phyloP scores from a whole-genome alignment of 495 filamentous ascomycete genomes.

The Beverwykella pulmonaria region DNA sequence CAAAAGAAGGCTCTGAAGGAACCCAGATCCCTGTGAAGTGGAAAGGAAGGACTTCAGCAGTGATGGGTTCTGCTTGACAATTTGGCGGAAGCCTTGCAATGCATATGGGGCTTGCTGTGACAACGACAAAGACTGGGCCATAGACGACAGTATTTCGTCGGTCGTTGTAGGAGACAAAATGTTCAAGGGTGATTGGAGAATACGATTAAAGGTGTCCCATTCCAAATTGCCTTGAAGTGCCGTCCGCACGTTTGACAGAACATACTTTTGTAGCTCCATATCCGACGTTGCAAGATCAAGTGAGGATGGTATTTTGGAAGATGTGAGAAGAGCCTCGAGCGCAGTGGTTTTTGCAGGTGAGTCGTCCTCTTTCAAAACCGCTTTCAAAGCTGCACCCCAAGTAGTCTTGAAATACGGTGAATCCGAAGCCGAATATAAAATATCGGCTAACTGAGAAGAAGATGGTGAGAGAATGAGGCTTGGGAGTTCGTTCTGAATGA shows the following conservation, averaged over 20 bases:
- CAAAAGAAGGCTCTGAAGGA: conserved; percentile 60
- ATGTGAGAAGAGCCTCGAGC: conserved; percentile 43
- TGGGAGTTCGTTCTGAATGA: conserved; percentile 54
- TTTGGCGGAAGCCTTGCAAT: conserved; percentile 45
- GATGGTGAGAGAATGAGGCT: conserved; percentile 60
- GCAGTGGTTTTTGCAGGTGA: conserved; percentile 38
- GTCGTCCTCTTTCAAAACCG: conserved; percentile 36
- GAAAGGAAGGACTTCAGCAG: conserved; percentile 41
- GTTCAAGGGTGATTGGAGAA: conserved; percentile 31
- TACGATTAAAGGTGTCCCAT: conserved; percentile 37
- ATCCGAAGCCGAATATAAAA: conserved; percentile 39
- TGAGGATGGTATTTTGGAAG: conserved; percentile 30
- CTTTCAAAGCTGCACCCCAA: conserved; percentile 39
- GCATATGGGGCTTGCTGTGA: conserved; percentile 35
- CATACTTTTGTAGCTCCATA: conserved; percentile 41
- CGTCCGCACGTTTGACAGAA: conserved; percentile 23
- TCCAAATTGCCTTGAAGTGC: conserved; percentile 34
- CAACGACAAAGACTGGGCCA: conserved; percentile 46
- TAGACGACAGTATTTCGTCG: conserved; percentile 39
- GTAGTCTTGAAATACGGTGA: conserved; percentile 34
- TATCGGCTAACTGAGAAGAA: conserved; percentile 44
- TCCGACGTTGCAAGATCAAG: conserved; percentile 31
- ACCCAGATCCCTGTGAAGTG: conserved; percentile 51
- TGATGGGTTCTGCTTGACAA: conserved; percentile 38
- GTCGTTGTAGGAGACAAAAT: conserved; percentile 31